Conservation (phyloP, 164 flowering plant species). For the Paratinospora sagittata region DNA sequence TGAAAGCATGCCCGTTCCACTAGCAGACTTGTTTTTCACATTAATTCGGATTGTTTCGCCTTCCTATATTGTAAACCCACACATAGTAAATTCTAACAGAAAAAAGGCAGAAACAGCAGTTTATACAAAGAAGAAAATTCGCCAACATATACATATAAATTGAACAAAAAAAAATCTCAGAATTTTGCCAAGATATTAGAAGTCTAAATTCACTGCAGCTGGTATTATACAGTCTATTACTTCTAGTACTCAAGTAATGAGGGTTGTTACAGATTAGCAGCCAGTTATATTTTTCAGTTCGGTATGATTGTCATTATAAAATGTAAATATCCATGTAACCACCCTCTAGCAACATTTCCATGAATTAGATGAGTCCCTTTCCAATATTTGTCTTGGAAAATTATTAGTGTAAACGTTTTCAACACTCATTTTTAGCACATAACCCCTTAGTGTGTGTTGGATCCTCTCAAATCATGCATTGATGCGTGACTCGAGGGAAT, state of each 20-base stretch:
- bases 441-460: too few relatives aligned
- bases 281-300: background rate
- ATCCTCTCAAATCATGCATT: too few relatives aligned
- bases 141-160: background rate
- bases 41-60: slow-evolving; percentile 95
- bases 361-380: background rate
- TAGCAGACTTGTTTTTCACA: slow-evolving; percentile 74
- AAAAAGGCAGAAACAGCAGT: background rate
- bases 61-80: slow-evolving; percentile 51
- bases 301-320: background rate
- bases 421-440: too few relatives aligned
- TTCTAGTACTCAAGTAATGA: background rate
- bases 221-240: background rate
- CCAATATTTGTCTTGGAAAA: background rate
- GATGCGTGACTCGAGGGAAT: too few relatives aligned
- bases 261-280: background rate
- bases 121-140: background rate
- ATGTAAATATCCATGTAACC: background rate
- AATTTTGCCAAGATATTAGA: too few relatives aligned
- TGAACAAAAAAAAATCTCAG: background rate
- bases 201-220: too few relatives aligned
- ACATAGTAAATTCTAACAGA: slow-evolving; percentile 5
- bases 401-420: too few relatives aligned
- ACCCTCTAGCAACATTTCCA: too few relatives aligned
- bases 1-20: slow-evolving; percentile 90